Percentiles rank a stretch among this genome's conserved stretches.
Conservation (phyloP, 495 filamentous ascomycete species). For the Podospora anserina region DNA sequence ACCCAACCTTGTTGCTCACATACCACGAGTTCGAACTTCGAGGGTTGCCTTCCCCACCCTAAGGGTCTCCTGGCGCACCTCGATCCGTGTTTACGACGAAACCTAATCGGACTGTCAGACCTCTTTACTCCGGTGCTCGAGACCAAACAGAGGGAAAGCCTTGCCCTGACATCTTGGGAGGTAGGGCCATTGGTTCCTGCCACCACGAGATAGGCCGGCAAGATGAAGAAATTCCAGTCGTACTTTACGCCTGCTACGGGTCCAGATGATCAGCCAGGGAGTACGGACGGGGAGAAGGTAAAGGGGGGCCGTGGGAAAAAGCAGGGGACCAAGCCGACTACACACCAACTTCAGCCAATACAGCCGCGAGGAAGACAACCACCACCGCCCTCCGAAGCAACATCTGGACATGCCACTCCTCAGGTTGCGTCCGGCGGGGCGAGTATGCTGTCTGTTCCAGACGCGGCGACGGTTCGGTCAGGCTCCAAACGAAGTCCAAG, state of each 20-base stretch:
- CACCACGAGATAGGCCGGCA: conserved; percentile 12
- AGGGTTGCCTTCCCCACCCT: background rate
- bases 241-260: conserved; percentile 26
- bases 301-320: background rate
- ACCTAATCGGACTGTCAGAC: background rate
- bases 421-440: conserved; percentile 5
- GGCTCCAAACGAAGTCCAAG: conserved; percentile 10
- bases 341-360: conserved; percentile 17
- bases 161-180: background rate
- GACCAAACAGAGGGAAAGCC: background rate
- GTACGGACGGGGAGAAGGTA: conserved; percentile 8
- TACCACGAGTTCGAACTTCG: background rate
- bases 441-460: conserved; percentile 21
- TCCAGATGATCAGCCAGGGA: conserved; percentile 3
- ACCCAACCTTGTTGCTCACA: conserved; percentile 4
- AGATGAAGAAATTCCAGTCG: conserved; percentile 28
- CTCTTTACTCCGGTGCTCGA: background rate
- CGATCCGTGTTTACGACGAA: background rate
- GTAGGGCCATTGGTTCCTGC: background rate
- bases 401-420: background rate
- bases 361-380: conserved; percentile 5
- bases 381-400: conserved; percentile 8
- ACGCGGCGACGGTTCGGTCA: conserved; percentile 17
- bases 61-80: background rate
- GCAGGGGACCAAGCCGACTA: conserved; percentile 10